phyloP scores from a whole-genome alignment of 345 rosid genomes.

The Murraya koenigii region DNA sequence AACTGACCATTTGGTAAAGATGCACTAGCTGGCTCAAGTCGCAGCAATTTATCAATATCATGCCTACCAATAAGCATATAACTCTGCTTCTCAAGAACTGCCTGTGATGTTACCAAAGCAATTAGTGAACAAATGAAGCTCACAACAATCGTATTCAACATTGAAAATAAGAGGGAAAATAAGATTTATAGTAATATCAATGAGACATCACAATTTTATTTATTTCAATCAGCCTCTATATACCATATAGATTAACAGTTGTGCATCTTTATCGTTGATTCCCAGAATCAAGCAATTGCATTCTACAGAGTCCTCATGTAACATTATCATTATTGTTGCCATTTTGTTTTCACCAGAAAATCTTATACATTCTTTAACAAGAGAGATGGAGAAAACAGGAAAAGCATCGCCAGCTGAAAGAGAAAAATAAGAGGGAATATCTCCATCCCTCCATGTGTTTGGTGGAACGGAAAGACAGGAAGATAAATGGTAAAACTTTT shows the following conservation, averaged over 20 bases:
- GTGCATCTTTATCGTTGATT: background rate
- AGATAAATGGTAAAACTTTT: background rate
- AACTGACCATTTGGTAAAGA: conserved; percentile 67
- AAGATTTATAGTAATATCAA: background rate
- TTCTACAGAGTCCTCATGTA: background rate
- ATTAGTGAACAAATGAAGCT: conserved; percentile 17
- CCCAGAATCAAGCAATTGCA: background rate
- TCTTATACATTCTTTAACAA: background rate
- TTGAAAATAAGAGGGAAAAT: background rate
- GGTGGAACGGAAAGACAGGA: background rate
- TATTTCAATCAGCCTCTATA: background rate
- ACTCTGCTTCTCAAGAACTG: conserved; percentile 98
- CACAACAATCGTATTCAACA: background rate
- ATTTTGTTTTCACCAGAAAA: background rate
- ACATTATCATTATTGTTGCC: background rate
- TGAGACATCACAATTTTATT: background rate
- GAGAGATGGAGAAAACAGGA: background rate
- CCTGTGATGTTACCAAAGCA: conserved; percentile 54
- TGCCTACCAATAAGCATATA: conserved; percentile 98
- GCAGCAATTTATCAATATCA: conserved; percentile 96
- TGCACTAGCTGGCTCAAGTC: conserved; percentile 70
- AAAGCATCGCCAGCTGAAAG: background rate
- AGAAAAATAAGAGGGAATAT: background rate
- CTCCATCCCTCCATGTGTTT: background rate
- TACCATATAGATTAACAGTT: background rate